Evolutionary conservation across 2,329 filamentous ascomycete genomes (phyloP).

Genomic region (Exophiala alcalophila): DNA sequence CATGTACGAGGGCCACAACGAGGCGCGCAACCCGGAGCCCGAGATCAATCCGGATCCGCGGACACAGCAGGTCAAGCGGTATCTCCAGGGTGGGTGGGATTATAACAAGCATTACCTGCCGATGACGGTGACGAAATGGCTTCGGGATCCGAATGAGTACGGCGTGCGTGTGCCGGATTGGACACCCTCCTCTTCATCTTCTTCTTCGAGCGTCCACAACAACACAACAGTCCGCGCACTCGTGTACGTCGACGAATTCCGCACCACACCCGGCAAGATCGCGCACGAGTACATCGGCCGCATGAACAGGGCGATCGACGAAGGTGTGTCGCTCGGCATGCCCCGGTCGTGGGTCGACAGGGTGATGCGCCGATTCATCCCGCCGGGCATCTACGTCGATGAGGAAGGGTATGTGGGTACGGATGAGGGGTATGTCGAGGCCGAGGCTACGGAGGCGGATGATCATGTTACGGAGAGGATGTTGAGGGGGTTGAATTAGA

Average conservation of each 20-base stretch:
- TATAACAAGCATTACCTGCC: conserved; percentile 32
- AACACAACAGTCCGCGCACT: conserved; percentile 32
- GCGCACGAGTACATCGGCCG: conserved; percentile 41
- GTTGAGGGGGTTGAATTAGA: conserved; percentile 5
- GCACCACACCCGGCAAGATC: conserved; percentile 35
- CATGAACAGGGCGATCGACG: conserved; percentile 44
- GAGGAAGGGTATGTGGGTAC: conserved; percentile 27
- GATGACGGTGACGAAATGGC: conserved; percentile 27
- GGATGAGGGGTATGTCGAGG: conserved; percentile 27
- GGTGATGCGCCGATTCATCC: conserved; percentile 41
- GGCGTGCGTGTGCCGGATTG: conserved; percentile 18
- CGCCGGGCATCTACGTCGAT: conserved; percentile 25
- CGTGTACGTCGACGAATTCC: conserved; percentile 44
- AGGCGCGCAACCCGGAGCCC: conserved; percentile 21
- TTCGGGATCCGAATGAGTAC: conserved; percentile 21
- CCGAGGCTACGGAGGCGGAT: conserved; percentile 21
- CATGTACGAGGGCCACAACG: conserved; percentile 38
- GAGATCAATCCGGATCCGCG: conserved; percentile 21
- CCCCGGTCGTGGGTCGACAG: conserved; percentile 35
- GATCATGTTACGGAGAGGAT: conserved; percentile 15
- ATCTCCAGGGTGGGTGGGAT: conserved; percentile 28
- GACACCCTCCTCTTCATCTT: neutral
- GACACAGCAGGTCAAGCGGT: conserved; percentile 20
- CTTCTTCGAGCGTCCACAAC: neutral
- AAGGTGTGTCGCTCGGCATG: conserved; percentile 37